A percentile compares a stretch with the other conserved stretches of the same genome.
Evolutionary conservation across 2,329 filamentous ascomycete species (phyloP).

Genomic region (Fusarium paranaense): DNA sequence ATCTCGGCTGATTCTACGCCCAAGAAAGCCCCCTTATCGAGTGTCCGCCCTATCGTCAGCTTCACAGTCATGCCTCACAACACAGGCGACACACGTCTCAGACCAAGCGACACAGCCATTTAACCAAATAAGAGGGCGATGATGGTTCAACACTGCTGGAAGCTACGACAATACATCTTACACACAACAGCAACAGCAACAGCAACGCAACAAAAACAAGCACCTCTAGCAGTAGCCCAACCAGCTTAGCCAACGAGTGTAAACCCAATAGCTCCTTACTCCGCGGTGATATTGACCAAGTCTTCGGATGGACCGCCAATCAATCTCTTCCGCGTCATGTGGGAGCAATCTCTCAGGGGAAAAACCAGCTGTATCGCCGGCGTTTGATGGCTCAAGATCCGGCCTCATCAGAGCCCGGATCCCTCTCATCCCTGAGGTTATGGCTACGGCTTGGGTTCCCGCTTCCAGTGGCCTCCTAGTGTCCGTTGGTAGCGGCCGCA

Average conservation of each 20-base stretch:
- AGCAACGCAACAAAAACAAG: slow-evolving; percentile 30
- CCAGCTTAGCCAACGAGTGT: slow-evolving; percentile 29
- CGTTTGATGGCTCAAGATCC: neutral
- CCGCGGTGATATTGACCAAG: slow-evolving; percentile 14
- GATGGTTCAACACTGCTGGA: slow-evolving; percentile 40
- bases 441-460: slow-evolving; percentile 26
- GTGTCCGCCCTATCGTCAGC: neutral
- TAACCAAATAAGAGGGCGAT: slow-evolving; percentile 15
- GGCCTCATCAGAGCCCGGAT: neutral
- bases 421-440: neutral
- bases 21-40: neutral
- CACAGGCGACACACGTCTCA: neutral
- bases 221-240: slow-evolving; percentile 31
- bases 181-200: slow-evolving; percentile 37
- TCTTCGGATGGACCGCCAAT: slow-evolving; percentile 16
- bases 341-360: slow-evolving; percentile 1
- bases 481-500: slow-evolving; percentile 57
- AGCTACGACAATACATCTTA: slow-evolving; percentile 44
- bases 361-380: neutral
- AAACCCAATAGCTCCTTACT: slow-evolving; percentile 5
- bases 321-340: neutral
- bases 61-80: neutral
- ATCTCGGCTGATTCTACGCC: neutral
- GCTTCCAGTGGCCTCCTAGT: slow-evolving; percentile 50
- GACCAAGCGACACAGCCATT: neutral